Evolutionary conservation across 768 basidiomycete genomes (phyloP).

Genomic region (Collybiopsis luxurians): DNA sequence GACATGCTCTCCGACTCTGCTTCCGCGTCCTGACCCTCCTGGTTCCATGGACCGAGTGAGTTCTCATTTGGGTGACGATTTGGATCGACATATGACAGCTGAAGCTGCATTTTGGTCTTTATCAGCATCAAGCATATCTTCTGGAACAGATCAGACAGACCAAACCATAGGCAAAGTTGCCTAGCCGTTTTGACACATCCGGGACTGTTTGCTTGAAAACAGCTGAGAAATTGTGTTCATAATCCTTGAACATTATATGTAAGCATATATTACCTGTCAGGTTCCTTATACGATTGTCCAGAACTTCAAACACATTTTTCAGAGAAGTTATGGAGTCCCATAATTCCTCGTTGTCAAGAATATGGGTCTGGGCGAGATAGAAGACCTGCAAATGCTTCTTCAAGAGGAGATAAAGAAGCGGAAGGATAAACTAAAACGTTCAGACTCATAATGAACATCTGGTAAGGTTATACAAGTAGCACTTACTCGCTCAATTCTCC

Average conservation of each 20-base stretch:
- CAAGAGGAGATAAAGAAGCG: slow-evolving; percentile 31
- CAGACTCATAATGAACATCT: background rate
- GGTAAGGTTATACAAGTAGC: background rate
- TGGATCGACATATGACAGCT: background rate
- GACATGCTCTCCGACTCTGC: background rate
- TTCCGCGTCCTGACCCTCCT: background rate
- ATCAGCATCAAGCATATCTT: background rate
- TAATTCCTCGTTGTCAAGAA: slow-evolving; percentile 10
- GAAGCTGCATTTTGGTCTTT: background rate
- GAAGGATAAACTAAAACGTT: slow-evolving; percentile 26
- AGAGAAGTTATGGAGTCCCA: too few relatives aligned
- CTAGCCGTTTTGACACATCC: slow-evolving; percentile 14
- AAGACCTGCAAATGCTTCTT: slow-evolving; percentile 31
- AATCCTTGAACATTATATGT: too few relatives aligned
- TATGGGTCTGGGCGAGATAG: slow-evolving; percentile 18
- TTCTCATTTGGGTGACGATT: background rate
- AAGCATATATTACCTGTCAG: too few relatives aligned
- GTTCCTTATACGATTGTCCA: too few relatives aligned
- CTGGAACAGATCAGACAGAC: slow-evolving; percentile 6
- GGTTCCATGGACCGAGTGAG: background rate
- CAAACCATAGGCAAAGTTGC: slow-evolving; percentile 17
- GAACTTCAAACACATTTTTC: too few relatives aligned
- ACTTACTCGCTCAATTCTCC: slow-evolving; percentile 31
- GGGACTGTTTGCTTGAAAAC: slow-evolving; percentile 19
- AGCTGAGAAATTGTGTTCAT: slow-evolving; percentile 8